Base-by-base conservation (phyloP, 129 eudicot genomes). In the carrot (Daucus carota) region DNA sequence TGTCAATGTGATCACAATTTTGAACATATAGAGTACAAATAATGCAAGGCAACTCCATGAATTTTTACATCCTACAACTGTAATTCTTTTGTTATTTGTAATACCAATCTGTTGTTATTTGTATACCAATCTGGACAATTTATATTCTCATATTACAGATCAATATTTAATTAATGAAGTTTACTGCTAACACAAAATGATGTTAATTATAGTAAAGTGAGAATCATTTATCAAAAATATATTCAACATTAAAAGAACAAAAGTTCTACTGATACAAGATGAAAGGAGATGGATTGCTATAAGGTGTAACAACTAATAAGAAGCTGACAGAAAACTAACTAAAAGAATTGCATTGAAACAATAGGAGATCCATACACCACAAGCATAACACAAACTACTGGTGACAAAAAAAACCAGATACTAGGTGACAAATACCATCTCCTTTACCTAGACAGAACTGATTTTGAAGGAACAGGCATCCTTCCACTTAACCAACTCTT, bases 401-500 rank as follows among this genome's bases (percentile, higher is more conserved):
- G 43, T 52, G 29, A 50, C 60, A 50, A 8, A 54, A 12, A n/a
- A 54, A n/a, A 54, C 63, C 13, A 22, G 63, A n/a, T 54, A 54
- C 63, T 8, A n/a, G 22, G 63, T n/a, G 29, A 26, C 29, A 63
- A 13, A 26, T 22, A 62, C 36, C 20, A 63, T 5, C 41, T 65
- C n/a, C 41, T 65, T 31, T 5, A 33, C 70, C 24, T 32, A 57
- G 65, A 57, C 32, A 57, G 24, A 57, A 57, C 65, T 57, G 65
- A 75, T 69, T 74, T 74, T 5, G 50, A 71, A 65, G 75, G 78
- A 72, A 73, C 68, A 70, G 77, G 67, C 26, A 76, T 47, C 74
- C 42, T 75, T 77, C 60, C 77, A 8, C 40, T 16, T 24, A 44
- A 65, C 91, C 92, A 88, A 80, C 67, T 88, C 84, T 77, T 90